Conservation (phyloP, 306 rosid genomes). For the Quillaja saponaria region DNA sequence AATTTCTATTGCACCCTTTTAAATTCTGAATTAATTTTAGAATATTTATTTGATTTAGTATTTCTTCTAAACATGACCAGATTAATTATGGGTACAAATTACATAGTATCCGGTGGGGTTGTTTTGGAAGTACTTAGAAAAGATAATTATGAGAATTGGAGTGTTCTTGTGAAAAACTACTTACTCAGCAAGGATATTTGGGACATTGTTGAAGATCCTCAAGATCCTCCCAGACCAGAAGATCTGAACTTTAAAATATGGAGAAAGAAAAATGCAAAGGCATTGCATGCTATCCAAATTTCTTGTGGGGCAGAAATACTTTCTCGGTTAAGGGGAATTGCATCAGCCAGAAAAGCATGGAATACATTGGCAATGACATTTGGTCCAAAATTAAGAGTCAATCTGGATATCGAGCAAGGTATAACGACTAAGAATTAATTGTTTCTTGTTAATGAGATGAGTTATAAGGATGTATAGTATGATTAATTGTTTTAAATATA, state of each 20-base stretch:
- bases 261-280: not conserved
- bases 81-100: not conserved
- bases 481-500: not conserved
- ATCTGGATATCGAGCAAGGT: not conserved
- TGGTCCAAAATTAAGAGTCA: not conserved
- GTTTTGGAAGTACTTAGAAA: slow-evolving; percentile 21
- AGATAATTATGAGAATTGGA: slow-evolving; percentile 28
- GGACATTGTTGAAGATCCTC: slow-evolving; percentile 5
- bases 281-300: slow-evolving; percentile 32
- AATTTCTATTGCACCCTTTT: no score
- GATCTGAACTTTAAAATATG: not conserved
- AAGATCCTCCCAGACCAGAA: not conserved
- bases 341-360: slow-evolving; percentile 8
- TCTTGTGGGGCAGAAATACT: slow-evolving; percentile 22
- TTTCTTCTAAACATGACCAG: not conserved
- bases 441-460: no score
- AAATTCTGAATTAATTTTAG: no score
- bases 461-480: no score
- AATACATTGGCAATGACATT: not conserved
- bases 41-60: not conserved
- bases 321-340: not conserved
- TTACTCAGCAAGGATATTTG: slow-evolving; percentile 3
- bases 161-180: slow-evolving; percentile 2
- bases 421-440: no score
- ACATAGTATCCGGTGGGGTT: not conserved